Evolutionary conservation across 768 basidiomycete species (phyloP).

Genomic region (Dendrothele bispora): DNA sequence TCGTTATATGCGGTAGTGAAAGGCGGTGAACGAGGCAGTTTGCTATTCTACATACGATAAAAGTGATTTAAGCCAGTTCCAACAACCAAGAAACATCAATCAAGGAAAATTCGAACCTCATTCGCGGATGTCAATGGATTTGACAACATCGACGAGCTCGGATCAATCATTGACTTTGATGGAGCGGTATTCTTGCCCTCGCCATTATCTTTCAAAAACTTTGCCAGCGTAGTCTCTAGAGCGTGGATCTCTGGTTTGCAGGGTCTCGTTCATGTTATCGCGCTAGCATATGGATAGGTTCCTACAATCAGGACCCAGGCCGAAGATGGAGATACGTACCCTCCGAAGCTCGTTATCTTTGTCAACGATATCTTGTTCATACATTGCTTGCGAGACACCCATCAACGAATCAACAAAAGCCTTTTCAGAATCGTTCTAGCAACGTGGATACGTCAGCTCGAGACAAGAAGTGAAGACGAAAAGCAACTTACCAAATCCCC

Average conservation of each 20-base stretch:
- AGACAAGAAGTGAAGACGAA: neutral
- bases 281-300: too few relatives aligned
- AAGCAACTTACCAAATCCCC: conserved; percentile 43
- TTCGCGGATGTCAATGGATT: too few relatives aligned
- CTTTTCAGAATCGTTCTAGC: conserved; percentile 35
- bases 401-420: conserved; percentile 46
- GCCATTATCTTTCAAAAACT: conserved; percentile 1
- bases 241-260: conserved; percentile 2
- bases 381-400: conserved; percentile 41
- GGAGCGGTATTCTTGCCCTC: neutral
- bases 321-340: conserved; percentile 1
- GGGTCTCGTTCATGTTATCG: conserved; percentile 2
- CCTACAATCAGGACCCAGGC: too few relatives aligned
- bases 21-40: too few relatives aligned
- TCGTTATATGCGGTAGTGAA: too few relatives aligned
- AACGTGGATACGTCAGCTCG: neutral
- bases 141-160: conserved; percentile 4
- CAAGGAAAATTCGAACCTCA: too few relatives aligned
- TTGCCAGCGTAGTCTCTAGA: conserved; percentile 6
- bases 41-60: too few relatives aligned
- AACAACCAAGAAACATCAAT: too few relatives aligned
- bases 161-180: conserved; percentile 5
- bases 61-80: too few relatives aligned
- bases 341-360: conserved; percentile 54
- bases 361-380: conserved; percentile 52